Base-by-base conservation (phyloP, 495 filamentous ascomycete genomes). In the Podospora pseudocomata region DNA sequence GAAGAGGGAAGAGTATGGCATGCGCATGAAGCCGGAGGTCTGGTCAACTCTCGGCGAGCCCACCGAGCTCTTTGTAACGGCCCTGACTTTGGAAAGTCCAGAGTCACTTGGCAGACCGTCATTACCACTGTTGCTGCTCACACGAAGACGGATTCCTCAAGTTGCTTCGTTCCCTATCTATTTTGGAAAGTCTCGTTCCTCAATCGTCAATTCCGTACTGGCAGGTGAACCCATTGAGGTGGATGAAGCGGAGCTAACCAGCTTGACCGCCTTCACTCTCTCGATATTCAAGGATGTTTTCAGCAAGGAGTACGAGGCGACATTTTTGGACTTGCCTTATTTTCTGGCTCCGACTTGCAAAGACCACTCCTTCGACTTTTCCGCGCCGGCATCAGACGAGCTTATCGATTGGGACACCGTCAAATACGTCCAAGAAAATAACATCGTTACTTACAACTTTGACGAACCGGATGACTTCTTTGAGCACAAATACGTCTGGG, bases 201-300 rank as follows among this genome's bases (percentile, higher is more conserved):
- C 91, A 0, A 75, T 76, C 3, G 85, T 94, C n/a, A 67, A 78
- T 3, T 62, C 94, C 13, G 20, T 75, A 9, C 68, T 89, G 1
- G 70, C 73, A 4, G 56, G 73, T 0, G 72, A 63, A 79, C 39
- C 39, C 39, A 18, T 49, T 13, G 2, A 76, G 81, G 2, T 65
- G 91, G 16, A 83, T 5, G 9, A 49, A 49, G 7, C 39, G 6
- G 13, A 16, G 9, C 39, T 49, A 13, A 16, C 7, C 9, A 72
- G 77, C 11, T 70, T 98, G 53, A 89, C 85, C 20, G 73, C 74
- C 1, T 94, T 96, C 71, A 96, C 92, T 0, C 79, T 94, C 44
- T 84, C 85, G 9, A 76, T 96, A 3, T 97, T 94, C 73, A 80
- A 86, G n/a, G 92, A 97, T 73, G 78, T 97, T 0, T 99, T 97